Evolutionary conservation across 108 stramenopile species (phyloP), one percentile per base, ranked within the genome.

Genomic region (Chaetoceros muelleri): DNA sequence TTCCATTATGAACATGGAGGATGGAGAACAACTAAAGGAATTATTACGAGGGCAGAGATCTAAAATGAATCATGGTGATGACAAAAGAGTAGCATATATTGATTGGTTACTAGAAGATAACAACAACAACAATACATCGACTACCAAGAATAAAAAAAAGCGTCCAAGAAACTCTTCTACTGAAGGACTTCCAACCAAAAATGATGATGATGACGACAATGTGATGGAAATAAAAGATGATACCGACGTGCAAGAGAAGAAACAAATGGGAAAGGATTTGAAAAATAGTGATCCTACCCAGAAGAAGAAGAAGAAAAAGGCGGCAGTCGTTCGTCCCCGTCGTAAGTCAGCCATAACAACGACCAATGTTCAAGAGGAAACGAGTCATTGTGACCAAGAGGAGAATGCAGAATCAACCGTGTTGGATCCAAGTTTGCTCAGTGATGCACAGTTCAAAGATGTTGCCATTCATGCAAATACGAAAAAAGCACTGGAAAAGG

Each of bases 401-500:
- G 34, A 40, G 13, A 40, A 10, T 5, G 34, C 34, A 10, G 34
- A 40, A 10, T 5, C 8, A 10, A 13, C 34, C 5, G 34, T 40
- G 5, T 5, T 40, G 13, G 34, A 40, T 40, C 34, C 34, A 10
- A 40, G 34, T 40, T 40, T 40, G 13, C 13, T 40, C 5, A 40
- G 34, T 40, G 34, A 40, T 40, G 34, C 13, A 5, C 5, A 40
- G 34, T 49, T 49, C 26, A 25, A 19, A 30, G 53, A 54, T 30
- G 28, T 30, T 3, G 10, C 22, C 16, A 30, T 54, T 19, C 20
- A 54, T 22, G 24, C 53, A n/a, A 29, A 26, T 3, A 29, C 53
- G 2, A 54, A 54, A 30, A 28, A 17, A 8, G 53, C 53, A 26
- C 5, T 54, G 7, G 28, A 19, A 17, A 17, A 64, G 31, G 55